phyloP scores from a whole-genome alignment of 805 yeast species.

The Lipomyces chichibuensis region DNA sequence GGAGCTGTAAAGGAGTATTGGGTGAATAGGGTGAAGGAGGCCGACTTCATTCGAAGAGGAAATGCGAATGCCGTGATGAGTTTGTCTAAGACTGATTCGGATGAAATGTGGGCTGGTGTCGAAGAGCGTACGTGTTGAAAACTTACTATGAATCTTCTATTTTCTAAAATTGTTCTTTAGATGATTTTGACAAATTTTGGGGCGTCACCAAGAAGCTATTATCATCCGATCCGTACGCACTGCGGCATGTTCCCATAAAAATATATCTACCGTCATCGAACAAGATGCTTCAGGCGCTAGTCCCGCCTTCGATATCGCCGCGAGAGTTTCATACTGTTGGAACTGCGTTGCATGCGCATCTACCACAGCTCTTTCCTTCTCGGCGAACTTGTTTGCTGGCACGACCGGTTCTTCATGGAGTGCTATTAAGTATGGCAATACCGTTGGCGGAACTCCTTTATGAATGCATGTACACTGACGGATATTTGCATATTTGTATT shows the following conservation, averaged over 20 bases:
- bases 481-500: constrained; percentile 62
- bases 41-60: constrained; percentile 74
- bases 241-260: constrained; percentile 43
- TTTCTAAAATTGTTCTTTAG: background rate
- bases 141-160: background rate
- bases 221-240: constrained; percentile 31
- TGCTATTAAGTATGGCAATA: constrained; percentile 51
- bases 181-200: constrained; percentile 41
- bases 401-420: constrained; percentile 59
- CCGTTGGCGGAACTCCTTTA: constrained; percentile 54
- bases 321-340: constrained; percentile 46
- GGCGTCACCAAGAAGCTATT: constrained; percentile 36
- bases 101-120: constrained; percentile 60
- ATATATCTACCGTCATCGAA: constrained; percentile 46
- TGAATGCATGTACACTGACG: constrained; percentile 59
- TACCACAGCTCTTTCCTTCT: constrained; percentile 55
- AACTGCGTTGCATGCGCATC: constrained; percentile 45
- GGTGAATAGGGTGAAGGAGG: constrained; percentile 81
- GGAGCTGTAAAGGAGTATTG: constrained; percentile 55
- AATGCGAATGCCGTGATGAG: constrained; percentile 80
- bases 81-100: constrained; percentile 64
- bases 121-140: constrained; percentile 20
- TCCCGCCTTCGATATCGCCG: constrained; percentile 35
- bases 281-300: constrained; percentile 45
- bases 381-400: constrained; percentile 46